phyloP scores from a whole-genome alignment of 176 grass and related monocot species.

The Avena insularis region DNA sequence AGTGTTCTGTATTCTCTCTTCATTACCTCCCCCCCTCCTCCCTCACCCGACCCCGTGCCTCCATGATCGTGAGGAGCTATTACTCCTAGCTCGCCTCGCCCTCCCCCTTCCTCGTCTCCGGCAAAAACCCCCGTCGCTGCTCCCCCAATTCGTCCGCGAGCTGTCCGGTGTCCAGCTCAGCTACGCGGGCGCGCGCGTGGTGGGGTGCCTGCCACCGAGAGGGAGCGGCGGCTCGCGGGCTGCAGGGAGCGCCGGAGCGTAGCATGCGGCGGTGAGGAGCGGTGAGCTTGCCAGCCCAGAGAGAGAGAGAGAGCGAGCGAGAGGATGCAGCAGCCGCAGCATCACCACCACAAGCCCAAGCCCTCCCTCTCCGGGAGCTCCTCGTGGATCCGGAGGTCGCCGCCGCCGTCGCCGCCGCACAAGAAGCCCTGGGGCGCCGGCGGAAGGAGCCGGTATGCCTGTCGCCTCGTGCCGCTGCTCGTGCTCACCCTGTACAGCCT shows the following conservation, averaged over 20 bases:
- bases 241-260: conserved; percentile 24
- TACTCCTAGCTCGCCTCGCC: conserved; percentile 19
- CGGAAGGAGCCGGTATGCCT: conserved; percentile 46
- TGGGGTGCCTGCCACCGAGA: not conserved
- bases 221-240: not conserved
- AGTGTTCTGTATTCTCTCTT: conserved; percentile 15
- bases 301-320: not conserved
- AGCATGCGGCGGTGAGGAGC: conserved; percentile 43
- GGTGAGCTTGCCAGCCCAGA: not conserved
- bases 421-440: conserved; percentile 47
- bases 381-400: conserved; percentile 63
- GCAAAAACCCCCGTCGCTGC: not conserved
- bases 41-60: not conserved
- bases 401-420: conserved; percentile 60
- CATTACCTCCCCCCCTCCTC: conserved; percentile 35
- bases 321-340: conserved; percentile 57
- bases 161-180: not conserved
- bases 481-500: conserved; percentile 70
- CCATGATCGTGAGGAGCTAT: conserved; percentile 43
- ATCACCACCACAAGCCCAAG: conserved; percentile 54
- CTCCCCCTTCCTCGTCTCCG: not conserved
- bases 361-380: conserved; percentile 26
- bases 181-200: not conserved
- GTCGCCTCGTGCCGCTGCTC: conserved; percentile 64
- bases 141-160: not conserved